These are phyloP conservation scores for Tuber aestivum DNA, from an alignment of 495 filamentous ascomycete genomes.

Conservation along the genomic window DNA sequence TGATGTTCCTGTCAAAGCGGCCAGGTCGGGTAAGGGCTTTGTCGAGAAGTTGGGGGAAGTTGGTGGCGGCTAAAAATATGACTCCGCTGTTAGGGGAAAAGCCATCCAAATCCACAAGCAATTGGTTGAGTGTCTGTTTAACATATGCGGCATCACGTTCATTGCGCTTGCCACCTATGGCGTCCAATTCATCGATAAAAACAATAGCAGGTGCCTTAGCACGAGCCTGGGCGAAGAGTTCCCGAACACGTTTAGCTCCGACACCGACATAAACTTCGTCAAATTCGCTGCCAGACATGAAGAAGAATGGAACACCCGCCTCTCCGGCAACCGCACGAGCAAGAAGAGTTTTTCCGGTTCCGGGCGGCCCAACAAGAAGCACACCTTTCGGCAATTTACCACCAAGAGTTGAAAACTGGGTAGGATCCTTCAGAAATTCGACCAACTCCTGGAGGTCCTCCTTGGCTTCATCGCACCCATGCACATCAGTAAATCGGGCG, in stretches of 20 bases:
- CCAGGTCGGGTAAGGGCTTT: constrained; percentile 91
- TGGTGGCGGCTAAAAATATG: constrained; percentile 91
- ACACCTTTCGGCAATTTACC: constrained; percentile 97
- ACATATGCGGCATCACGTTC: constrained; percentile 91
- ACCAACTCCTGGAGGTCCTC: constrained; percentile 96
- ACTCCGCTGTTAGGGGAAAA: constrained; percentile 91
- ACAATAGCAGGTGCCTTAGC: constrained; percentile 89
- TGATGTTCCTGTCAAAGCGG: constrained; percentile 87
- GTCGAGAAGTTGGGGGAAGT: constrained; percentile 88
- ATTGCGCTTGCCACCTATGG: constrained; percentile 89
- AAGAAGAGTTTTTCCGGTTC: constrained; percentile 96
- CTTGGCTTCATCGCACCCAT: constrained; percentile 96
- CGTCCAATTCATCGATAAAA: constrained; percentile 97
- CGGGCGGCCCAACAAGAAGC: constrained; percentile 87
- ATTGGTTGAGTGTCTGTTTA: constrained; percentile 94
- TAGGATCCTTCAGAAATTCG: constrained; percentile 88
- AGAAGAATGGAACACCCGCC: constrained; percentile 97
- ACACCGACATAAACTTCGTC: constrained; percentile 98
- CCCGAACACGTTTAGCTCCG: constrained; percentile 93
- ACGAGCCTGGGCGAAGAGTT: constrained; percentile 84
- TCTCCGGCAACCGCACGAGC: constrained; percentile 95
- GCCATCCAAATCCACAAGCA: constrained; percentile 95
- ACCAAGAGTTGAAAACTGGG: constrained; percentile 82
- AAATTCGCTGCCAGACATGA: constrained; percentile 98
- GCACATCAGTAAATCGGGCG: constrained; percentile 86